Percentiles rank a stretch among this genome's conserved stretches.
phyloP scores from a whole-genome alignment of 129 eudicot genomes.

The Calendula officinalis region DNA sequence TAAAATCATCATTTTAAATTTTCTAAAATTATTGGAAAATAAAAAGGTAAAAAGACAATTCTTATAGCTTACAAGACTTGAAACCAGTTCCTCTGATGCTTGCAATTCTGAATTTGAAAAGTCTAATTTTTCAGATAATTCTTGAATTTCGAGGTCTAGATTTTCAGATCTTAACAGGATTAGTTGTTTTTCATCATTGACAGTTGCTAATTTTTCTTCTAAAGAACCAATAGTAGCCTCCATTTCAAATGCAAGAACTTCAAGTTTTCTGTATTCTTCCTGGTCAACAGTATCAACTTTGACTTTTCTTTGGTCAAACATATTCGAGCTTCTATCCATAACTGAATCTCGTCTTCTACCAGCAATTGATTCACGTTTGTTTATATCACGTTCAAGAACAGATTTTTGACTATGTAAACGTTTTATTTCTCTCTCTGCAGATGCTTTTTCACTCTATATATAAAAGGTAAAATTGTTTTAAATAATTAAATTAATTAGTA shows the following conservation, averaged over 20 bases:
- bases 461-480: slow-evolving; percentile 1
- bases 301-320: slow-evolving; percentile 54
- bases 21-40: neutral
- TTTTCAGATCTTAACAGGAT: slow-evolving; percentile 52
- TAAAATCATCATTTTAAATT: neutral
- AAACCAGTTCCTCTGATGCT: slow-evolving; percentile 52
- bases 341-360: slow-evolving; percentile 82
- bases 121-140: slow-evolving; percentile 50
- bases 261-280: slow-evolving; percentile 80
- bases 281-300: slow-evolving; percentile 58
- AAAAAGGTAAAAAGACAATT: neutral
- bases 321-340: slow-evolving; percentile 68
- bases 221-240: slow-evolving; percentile 87
- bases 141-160: slow-evolving; percentile 54
- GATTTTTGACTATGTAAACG: slow-evolving; percentile 63
- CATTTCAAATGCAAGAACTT: slow-evolving; percentile 97
- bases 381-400: slow-evolving; percentile 81
- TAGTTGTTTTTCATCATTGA: slow-evolving; percentile 62
- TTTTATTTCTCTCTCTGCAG: slow-evolving; percentile 86
- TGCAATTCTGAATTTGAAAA: slow-evolving; percentile 53
- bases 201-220: slow-evolving; percentile 62
- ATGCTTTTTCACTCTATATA: slow-evolving; percentile 81
- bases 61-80: slow-evolving; percentile 57
- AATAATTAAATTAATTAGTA: slow-evolving; percentile 10
- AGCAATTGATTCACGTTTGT: slow-evolving; percentile 59